A percentile compares a stretch with the other conserved stretches of the same genome.
These are phyloP conservation scores for Borealophlyctis nickersoniae DNA, from an alignment of 192 early-diverging fungal genomes.

Conservation along the genomic window DNA sequence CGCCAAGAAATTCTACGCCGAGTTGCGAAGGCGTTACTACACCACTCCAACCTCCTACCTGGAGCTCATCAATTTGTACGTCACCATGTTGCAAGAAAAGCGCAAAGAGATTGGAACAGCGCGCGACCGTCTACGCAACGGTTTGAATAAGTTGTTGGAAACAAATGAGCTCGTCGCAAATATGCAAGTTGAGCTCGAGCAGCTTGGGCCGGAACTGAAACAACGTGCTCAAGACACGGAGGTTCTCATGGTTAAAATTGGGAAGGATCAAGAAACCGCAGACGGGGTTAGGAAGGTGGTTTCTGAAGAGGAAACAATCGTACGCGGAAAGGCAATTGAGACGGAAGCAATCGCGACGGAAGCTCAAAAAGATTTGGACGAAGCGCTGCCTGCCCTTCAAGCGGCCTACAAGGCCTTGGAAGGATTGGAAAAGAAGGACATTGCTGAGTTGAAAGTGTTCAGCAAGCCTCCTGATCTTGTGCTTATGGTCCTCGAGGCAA, in stretches of 20 bases:
- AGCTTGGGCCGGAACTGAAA: constrained; percentile 53
- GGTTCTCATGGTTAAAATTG: constrained; percentile 58
- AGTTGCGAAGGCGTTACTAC: constrained; percentile 52
- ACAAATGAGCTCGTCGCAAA: constrained; percentile 60
- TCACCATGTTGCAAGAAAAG: constrained; percentile 58
- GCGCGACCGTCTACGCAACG: constrained; percentile 50
- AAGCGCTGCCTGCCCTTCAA: constrained; percentile 54
- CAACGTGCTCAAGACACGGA: constrained; percentile 50
- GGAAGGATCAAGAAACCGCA: constrained; percentile 61
- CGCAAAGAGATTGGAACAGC: constrained; percentile 49
- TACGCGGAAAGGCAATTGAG: constrained; percentile 50
- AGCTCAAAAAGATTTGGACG: constrained; percentile 56
- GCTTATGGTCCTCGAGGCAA: constrained; percentile 55
- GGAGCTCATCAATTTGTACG: constrained; percentile 59
- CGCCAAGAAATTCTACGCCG: constrained; percentile 48
- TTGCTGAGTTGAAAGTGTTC: constrained; percentile 62
- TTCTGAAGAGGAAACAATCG: constrained; percentile 55
- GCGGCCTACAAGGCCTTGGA: constrained; percentile 59
- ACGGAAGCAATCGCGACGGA: constrained; percentile 59
- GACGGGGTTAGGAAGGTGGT: constrained; percentile 61
- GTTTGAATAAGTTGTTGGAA: constrained; percentile 53
- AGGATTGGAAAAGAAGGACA: constrained; percentile 59
- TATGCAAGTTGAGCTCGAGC: constrained; percentile 59
- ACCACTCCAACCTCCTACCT: constrained; percentile 61
- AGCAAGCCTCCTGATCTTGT: constrained; percentile 56